Base-by-base conservation (phyloP, 169 alveolate species). In the Cryptosporidium xiaoi region DNA sequence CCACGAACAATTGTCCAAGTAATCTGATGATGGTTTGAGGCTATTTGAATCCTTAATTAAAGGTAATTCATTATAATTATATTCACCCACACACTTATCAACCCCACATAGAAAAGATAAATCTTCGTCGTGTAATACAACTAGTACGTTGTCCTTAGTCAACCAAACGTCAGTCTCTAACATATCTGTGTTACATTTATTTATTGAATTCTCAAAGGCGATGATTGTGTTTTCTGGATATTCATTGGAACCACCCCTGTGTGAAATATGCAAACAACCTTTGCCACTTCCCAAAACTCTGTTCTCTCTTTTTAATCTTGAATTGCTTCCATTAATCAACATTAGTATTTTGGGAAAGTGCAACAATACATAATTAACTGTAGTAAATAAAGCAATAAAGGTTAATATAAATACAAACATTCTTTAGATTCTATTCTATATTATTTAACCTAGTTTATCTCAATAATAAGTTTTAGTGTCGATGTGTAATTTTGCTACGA, bases 161-260 rank as follows among this genome's bases (percentile, higher is more conserved):
- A 64, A 10, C 90, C 91, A 83, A 34, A 90, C 93, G 56, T 90
- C 93, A 24, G 84, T 77, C 50, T 90, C 93, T 34, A 90, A 18
- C 93, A 90, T 90, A 18, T 64, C 67, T 55, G 91, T 82, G 29
- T 66, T 53, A 71, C 91, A 83, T 15, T 83, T 48, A 12, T 69
- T 40, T 51, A 83, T 66, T 20, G 93, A 60, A 55, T 90, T 77
- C 10, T 64, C 58, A 68, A 90, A 90, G 24, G 93, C 91, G 33
- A 53, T 8, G 46, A 64, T 3, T 18, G 91, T 90, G 29, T 90
- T 90, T 68, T 90, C 93, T 16, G 91, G 84, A 10, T 55, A 65
- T 64, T 90, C 93, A 12, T 83, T 89, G 2, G 84, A 84, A 16
- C 93, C 93, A 7, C 93, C 93, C 16, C 93, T 51, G 56, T 90